Evolutionary conservation across 169 alveolate species (phyloP).

Genomic region (Theileria parva): DNA sequence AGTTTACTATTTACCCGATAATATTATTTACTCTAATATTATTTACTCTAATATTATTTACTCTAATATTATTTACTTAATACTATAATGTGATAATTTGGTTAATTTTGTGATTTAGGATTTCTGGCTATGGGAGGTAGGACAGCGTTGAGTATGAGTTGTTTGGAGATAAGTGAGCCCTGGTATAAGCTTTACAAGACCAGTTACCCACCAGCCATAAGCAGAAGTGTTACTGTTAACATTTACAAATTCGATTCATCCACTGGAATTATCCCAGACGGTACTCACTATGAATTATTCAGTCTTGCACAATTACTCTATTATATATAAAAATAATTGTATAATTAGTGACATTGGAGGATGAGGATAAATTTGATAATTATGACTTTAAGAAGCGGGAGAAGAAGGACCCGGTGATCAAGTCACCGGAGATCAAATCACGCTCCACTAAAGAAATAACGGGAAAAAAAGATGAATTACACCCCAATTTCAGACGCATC

Average conservation of each 20-base stretch:
- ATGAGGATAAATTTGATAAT: constrained; percentile 1
- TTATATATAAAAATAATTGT: too few relatives aligned
- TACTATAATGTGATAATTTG: background rate
- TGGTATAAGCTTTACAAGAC: constrained; percentile 59
- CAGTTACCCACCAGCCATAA: constrained; percentile 44
- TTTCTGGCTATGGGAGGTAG: background rate
- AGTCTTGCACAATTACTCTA: background rate
- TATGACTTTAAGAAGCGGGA: background rate
- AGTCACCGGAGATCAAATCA: background rate
- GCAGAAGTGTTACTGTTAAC: constrained; percentile 27
- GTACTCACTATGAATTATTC: constrained; percentile 25
- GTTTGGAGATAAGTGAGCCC: constrained; percentile 54
- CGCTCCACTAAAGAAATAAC: background rate
- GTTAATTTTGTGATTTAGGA: too few relatives aligned
- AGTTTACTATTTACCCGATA: too few relatives aligned
- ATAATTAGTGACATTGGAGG: background rate
- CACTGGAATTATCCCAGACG: constrained; percentile 44
- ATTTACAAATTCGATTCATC: constrained; percentile 49
- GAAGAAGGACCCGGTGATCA: background rate
- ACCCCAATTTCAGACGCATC: constrained; percentile 23
- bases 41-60: too few relatives aligned
- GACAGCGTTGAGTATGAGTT: constrained; percentile 28
- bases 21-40: too few relatives aligned
- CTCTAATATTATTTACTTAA: background rate
- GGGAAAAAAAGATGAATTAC: background rate